Percentiles rank a stretch among this genome's conserved stretches.
phyloP scores from a whole-genome alignment of 2,329 filamentous ascomycete genomes.

The Colletotrichum neosansevieriae region DNA sequence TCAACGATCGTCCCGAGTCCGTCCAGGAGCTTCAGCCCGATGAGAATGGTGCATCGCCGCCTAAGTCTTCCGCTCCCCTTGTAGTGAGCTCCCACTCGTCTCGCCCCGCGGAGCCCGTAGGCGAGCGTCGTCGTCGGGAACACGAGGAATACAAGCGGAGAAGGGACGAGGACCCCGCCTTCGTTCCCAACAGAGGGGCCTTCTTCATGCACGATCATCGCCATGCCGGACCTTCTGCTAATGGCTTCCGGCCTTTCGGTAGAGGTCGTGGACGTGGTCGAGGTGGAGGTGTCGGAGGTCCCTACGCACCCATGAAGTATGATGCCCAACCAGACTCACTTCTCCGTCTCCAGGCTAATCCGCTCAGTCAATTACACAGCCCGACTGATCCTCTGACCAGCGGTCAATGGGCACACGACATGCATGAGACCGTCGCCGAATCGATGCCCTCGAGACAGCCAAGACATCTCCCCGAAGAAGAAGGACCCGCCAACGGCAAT shows the following conservation, averaged over 20 bases:
- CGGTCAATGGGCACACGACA: conserved; percentile 91
- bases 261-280: conserved; percentile 74
- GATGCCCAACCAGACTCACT: conserved; percentile 49
- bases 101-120: conserved; percentile 67
- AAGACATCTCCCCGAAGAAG: conserved; percentile 57
- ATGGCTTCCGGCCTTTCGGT: conserved; percentile 80
- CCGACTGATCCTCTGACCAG: conserved; percentile 73
- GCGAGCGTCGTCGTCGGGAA: conserved; percentile 82
- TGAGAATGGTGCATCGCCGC: conserved; percentile 53
- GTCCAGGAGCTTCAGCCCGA: conserved; percentile 62
- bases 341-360: conserved; percentile 31
- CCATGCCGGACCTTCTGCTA: conserved; percentile 79
- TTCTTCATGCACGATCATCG: conserved; percentile 98
- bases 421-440: conserved; percentile 80
- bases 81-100: conserved; percentile 66
- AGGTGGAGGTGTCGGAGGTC: conserved; percentile 65
- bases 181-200: conserved; percentile 92
- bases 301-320: conserved; percentile 73
- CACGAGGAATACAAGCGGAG: conserved; percentile 92
- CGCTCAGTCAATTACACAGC: conserved; percentile 57
- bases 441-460: conserved; percentile 55
- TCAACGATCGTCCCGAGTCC: conserved; percentile 56
- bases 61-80: conserved; percentile 61
- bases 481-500: conserved; percentile 67
- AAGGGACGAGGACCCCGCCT: conserved; percentile 88